Base-by-base conservation (phyloP, 352 stramenopile species). In the Pythium biforme region DNA sequence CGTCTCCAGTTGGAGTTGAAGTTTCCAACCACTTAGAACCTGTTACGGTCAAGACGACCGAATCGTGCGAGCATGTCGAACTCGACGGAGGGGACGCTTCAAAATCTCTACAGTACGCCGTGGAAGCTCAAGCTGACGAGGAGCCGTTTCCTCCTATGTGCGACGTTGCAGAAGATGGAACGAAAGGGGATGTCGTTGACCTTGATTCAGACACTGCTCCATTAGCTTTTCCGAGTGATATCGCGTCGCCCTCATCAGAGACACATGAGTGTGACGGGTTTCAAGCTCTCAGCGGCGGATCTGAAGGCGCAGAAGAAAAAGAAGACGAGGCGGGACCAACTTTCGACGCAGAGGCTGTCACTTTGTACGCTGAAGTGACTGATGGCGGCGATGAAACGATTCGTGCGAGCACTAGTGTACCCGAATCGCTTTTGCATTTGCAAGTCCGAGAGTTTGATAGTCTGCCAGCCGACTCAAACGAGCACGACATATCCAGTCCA, bases 311-410 rank as follows among this genome's bases (percentile, higher is more conserved):
- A 8, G 50, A 55, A 31, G 51, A 47, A 14, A 33, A 48, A 5
- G 23, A 49, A 19, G 34, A 41, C 34, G 7, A 10, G 34, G 34
- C 8, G 8, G 34, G 12, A 25, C 39, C 52, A 5, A 17, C 26
- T 22, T 63, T 63, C 33, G 23, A 63, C 1, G 48, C 45, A 33
- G 56, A 63, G 27, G 45, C 47, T 15, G n/a, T 23, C 10, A 33
- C 56, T 20, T 2, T 63, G 22, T 55, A 56, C 25, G 56, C 56
- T 19, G 45, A 63, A n/a, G 56, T 63, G 46, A 23, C n/a, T 7
- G 33, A 50, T 29, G 33, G n/a, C 4, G 56, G 40, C 1, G 43
- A 55, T 0, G 46, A 40, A 22, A 34, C 23, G 3, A 46, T 4
- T n/a, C n/a, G 6, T 5, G 9, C 15, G 8, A 20, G 22, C 23